Evolutionary conservation across 257 asterid species (phyloP), one percentile per base, ranked within the genome.

Genomic region (Solanum clarkiae): DNA sequence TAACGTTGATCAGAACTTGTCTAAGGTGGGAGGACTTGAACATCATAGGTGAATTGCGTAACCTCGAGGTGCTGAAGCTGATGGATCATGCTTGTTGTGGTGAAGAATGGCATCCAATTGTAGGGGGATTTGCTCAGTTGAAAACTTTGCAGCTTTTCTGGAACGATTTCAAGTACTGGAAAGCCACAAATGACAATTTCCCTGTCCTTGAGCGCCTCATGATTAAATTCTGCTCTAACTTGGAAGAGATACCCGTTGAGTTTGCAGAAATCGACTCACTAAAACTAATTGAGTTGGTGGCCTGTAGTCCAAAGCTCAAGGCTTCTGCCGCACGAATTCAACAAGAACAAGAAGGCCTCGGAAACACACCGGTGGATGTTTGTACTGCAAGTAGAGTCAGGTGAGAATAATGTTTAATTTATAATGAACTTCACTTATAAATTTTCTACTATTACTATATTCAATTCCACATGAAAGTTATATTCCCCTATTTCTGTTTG

Each of bases 151-250:
- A 26, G 29, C 0, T 80, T 17, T 3, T 0, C 1, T 0, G 0
- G 1, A 9, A 6, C 15, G 2, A 17, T 17, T 18, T 81, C 14
- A 56, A 0, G 72, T 0, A 81, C 20, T 36, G 14, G 84, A 45
- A 6, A 3, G 10, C 10, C 36, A 84, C 84, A 10, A 0, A 15
- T 80, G 49, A 80, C 85, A 20, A 1, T 80, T 55, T 80, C 22
- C 84, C 54, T 54, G 70, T 6, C 18, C 84, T 80, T 3, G 70
- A 80, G 84, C 70, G 20, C 10, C 84, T 80, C 1, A 0, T 55
- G 47, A 18, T 80, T 29, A 55, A 0, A 32, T 0, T 0, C 5
- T 80, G 84, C 8, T 0, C 0, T 10, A 0, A 55, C 1, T 55
- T 55, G 72, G 7, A 40, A 81, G 84, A n/a, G 29, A 81, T 81